Evolutionary conservation across 2,329 filamentous ascomycete species (phyloP).

Genomic region (Bimuria novae-zelandiae): DNA sequence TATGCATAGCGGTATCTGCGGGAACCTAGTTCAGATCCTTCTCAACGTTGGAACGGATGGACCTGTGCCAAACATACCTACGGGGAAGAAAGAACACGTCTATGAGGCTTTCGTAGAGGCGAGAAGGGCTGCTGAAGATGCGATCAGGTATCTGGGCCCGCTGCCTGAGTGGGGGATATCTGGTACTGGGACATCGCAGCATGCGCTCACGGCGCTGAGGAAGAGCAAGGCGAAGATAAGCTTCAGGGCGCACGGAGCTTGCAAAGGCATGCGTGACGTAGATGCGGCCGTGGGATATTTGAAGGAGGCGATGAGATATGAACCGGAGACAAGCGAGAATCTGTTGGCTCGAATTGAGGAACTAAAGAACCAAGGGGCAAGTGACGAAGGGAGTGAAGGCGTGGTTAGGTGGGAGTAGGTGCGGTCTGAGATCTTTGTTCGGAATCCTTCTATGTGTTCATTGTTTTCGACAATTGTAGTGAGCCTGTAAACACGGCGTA

Average conservation of each 20-base stretch:
- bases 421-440: too few relatives aligned
- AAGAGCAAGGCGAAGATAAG: constrained; percentile 9
- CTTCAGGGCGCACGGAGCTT: constrained; percentile 10
- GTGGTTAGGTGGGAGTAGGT: constrained; percentile 1
- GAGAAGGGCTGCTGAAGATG: constrained; percentile 3
- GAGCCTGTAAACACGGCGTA: too few relatives aligned
- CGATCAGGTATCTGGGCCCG: neutral
- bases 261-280: constrained; percentile 11
- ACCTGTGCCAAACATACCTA: neutral
- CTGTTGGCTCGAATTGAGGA: neutral
- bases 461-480: too few relatives aligned
- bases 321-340: constrained; percentile 7
- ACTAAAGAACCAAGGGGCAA: constrained; percentile 5
- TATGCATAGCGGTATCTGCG: neutral
- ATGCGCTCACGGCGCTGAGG: neutral
- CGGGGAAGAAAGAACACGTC: neutral
- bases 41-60: neutral
- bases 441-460: too few relatives aligned
- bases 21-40: neutral
- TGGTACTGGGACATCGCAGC: neutral
- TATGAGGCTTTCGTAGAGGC: neutral
- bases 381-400: neutral
- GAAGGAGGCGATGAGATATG: constrained; percentile 8
- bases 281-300: constrained; percentile 12
- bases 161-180: neutral